phyloP scores from a whole-genome alignment of 2,329 filamentous ascomycete genomes.

The Phyllosticta capitalensis region DNA sequence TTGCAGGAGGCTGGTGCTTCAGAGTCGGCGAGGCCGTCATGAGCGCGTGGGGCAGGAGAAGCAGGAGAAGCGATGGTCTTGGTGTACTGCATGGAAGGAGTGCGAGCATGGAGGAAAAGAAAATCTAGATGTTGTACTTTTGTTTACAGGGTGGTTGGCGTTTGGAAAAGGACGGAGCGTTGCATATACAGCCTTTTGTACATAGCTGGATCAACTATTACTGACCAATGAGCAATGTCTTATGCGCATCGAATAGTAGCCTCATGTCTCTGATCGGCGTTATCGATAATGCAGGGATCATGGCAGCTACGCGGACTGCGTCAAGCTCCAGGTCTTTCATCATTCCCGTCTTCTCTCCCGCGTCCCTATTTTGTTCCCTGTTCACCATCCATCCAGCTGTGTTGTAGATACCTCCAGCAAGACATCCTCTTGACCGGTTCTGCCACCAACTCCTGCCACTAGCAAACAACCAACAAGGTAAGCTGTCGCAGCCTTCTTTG shows the following conservation, averaged over 20 bases:
- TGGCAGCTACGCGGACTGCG: background rate
- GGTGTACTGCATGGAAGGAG: constrained; percentile 33
- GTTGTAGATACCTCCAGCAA: background rate
- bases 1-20: constrained; percentile 89
- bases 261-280: background rate
- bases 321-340: background rate
- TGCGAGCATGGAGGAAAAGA: constrained; percentile 6
- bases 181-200: background rate
- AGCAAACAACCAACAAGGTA: background rate
- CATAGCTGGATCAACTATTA: background rate
- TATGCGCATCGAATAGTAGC: background rate
- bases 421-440: background rate
- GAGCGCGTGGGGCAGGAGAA: constrained; percentile 39
- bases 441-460: background rate
- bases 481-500: background rate
- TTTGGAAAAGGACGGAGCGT: background rate
- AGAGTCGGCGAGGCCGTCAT: constrained; percentile 68
- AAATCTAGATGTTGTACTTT: background rate
- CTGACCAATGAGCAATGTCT: background rate
- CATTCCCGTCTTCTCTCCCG: background rate
- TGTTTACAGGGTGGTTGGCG: background rate
- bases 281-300: background rate
- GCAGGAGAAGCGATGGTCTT: constrained; percentile 31
- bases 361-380: background rate
- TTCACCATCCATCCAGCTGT: background rate